Conservation (phyloP, 768 basidiomycete genomes). For the Porphyrellus cyaneotinctus region DNA sequence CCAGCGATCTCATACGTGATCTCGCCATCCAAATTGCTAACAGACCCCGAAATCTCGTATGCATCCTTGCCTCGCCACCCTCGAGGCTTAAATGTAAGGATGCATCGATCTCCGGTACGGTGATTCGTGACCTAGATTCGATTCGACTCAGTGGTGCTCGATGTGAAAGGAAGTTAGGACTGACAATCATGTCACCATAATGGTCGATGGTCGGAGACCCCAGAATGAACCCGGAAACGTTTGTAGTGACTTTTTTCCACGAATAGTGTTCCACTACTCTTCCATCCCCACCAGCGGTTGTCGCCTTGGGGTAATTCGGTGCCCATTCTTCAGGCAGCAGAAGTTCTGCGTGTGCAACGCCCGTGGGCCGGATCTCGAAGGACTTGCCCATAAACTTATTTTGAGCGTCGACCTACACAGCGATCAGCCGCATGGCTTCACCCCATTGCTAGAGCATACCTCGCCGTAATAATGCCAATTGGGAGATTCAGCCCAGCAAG, state of each 20-base stretch:
- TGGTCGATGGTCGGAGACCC: conserved; percentile 87
- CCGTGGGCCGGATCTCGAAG: conserved; percentile 94
- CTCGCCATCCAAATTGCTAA: conserved; percentile 59
- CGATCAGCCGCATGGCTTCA: not conserved
- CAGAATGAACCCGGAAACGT: conserved; percentile 88
- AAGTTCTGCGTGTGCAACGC: conserved; percentile 86
- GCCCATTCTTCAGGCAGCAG: conserved; percentile 66
- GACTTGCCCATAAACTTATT: conserved; percentile 96
- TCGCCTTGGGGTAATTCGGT: conserved; percentile 57
- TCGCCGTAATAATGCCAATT: conserved; percentile 90
- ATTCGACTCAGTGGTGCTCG: conserved; percentile 1
- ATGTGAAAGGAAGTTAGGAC: conserved; percentile 29
- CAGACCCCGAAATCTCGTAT: conserved; percentile 86
- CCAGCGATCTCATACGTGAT: conserved; percentile 88
- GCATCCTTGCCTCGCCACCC: conserved; percentile 93
- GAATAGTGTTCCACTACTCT: conserved; percentile 86
- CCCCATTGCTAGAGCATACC: conserved; percentile 33
- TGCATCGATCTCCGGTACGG: conserved; percentile 80
- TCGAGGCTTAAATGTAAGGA: conserved; percentile 92
- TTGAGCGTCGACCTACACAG: conserved; percentile 81
- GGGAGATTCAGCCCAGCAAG: conserved; percentile 91
- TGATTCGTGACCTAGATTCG: conserved; percentile 69
- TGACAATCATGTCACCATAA: conserved; percentile 90
- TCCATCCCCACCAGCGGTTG: conserved; percentile 37
- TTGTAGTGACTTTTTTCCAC: conserved; percentile 94